Evolutionary conservation across 129 eudicot genomes (phyloP).

Genomic region (Artemisia argyi): DNA sequence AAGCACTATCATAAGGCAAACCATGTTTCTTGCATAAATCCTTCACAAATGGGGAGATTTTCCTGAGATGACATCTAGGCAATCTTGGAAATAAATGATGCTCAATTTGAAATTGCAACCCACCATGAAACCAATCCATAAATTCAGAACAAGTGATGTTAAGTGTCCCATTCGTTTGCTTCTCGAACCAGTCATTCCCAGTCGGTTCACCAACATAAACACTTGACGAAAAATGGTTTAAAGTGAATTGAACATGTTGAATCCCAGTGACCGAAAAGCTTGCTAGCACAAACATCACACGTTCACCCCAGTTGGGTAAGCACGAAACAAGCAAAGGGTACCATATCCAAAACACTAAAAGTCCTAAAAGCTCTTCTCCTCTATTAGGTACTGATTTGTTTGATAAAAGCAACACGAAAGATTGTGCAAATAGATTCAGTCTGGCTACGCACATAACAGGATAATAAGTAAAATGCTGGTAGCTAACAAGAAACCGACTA

Average conservation of each 20-base stretch:
- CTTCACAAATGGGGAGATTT: constrained; percentile 17
- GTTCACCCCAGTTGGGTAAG: constrained; percentile 13
- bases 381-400: constrained; percentile 6
- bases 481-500: constrained; percentile 52
- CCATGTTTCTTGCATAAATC: constrained; percentile 21
- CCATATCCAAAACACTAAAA: constrained; percentile 19
- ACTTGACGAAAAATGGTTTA: constrained; percentile 13
- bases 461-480: constrained; percentile 59
- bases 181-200: constrained; percentile 17
- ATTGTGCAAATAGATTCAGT: constrained; percentile 10
- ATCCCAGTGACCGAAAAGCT: constrained; percentile 11
- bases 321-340: constrained; percentile 17
- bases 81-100: constrained; percentile 14
- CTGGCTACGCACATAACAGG: constrained; percentile 50
- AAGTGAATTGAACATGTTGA: constrained; percentile 20
- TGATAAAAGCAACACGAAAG: constrained; percentile 15
- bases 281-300: constrained; percentile 15
- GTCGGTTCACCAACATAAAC: constrained; percentile 17
- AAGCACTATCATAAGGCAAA: constrained; percentile 8
- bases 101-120: constrained; percentile 18
- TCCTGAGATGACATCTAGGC: constrained; percentile 12
- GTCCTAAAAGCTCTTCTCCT: constrained; percentile 11
- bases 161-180: constrained; percentile 14
- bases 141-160: constrained; percentile 17
- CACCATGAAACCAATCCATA: constrained; percentile 22